Evolutionary conservation across 2,329 filamentous ascomycete species (phyloP).

Genomic region (Penicillium griseofulvum): DNA sequence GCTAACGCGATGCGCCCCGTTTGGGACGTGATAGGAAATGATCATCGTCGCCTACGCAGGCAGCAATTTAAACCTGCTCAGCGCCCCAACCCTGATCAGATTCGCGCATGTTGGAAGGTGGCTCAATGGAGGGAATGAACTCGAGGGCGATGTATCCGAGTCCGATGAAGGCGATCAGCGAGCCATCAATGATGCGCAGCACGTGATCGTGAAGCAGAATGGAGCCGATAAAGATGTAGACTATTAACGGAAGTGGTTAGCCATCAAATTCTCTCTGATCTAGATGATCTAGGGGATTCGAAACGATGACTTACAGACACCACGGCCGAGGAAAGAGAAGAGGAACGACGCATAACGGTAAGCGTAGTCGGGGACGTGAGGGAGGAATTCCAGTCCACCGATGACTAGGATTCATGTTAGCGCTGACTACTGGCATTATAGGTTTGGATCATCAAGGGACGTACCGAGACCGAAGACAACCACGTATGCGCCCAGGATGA

Average conservation of each 20-base stretch:
- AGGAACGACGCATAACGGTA: conserved; percentile 95
- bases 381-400: conserved; percentile 75
- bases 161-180: conserved; percentile 73
- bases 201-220: conserved; percentile 70
- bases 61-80: conserved; percentile 63
- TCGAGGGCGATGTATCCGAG: conserved; percentile 73
- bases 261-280: not conserved
- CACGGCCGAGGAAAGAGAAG: conserved; percentile 94
- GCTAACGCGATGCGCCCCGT: not conserved
- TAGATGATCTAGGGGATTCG: too few species aligned
- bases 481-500: conserved; percentile 82
- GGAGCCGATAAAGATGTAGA: conserved; percentile 93
- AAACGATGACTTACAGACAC: conserved; percentile 70
- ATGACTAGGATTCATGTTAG: conserved; percentile 52
- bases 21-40: not conserved
- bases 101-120: conserved; percentile 78
- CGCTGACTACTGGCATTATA: conserved; percentile 17
- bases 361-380: conserved; percentile 82
- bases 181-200: conserved; percentile 72
- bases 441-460: conserved; percentile 28
- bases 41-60: not conserved
- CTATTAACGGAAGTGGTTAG: conserved; percentile 46
- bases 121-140: conserved; percentile 75
- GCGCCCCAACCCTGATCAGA: conserved; percentile 73
- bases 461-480: conserved; percentile 85